phyloP scores from a whole-genome alignment of 495 filamentous ascomycete genomes.

The Aspergillus olivimuriae region DNA sequence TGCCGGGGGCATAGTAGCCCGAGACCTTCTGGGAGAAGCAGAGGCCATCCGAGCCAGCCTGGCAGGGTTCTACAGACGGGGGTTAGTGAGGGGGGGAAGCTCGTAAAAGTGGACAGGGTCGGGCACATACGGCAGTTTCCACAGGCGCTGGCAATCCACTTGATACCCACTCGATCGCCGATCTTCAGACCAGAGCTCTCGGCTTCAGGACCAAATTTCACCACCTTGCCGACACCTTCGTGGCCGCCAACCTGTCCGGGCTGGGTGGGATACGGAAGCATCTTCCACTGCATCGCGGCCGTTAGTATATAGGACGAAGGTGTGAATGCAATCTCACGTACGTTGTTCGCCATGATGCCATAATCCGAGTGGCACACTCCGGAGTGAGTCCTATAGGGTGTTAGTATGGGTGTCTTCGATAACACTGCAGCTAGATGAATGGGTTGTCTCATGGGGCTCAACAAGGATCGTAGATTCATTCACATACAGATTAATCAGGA shows the following conservation, averaged over 20 bases:
- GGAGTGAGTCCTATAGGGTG: conserved; percentile 49
- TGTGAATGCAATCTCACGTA: neutral
- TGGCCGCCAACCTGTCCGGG: conserved; percentile 61
- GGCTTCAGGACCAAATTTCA: conserved; percentile 50
- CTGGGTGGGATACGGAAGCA: conserved; percentile 56
- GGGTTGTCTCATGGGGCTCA: no score
- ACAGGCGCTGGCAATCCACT: conserved; percentile 44
- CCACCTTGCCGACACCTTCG: conserved; percentile 55
- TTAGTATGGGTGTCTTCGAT: neutral
- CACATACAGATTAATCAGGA: conserved; percentile 58
- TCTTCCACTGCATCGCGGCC: conserved; percentile 33
- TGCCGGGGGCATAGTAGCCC: conserved; percentile 56
- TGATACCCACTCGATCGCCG: conserved; percentile 61
- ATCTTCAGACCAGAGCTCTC: conserved; percentile 51
- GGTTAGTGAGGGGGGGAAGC: conserved; percentile 3
- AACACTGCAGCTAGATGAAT: no score
- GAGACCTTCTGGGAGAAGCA: conserved; percentile 53
- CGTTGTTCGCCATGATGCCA: conserved; percentile 52
- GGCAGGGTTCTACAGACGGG: conserved; percentile 38
- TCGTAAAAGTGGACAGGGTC: no score
- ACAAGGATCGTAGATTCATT: no score
- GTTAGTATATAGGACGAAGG: conserved; percentile 5
- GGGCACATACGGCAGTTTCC: conserved; percentile 39
- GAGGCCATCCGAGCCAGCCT: conserved; percentile 50
- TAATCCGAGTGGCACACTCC: conserved; percentile 68